Conservation (phyloP, 2,329 filamentous ascomycete species). For the Leptodontidium sp. region DNA sequence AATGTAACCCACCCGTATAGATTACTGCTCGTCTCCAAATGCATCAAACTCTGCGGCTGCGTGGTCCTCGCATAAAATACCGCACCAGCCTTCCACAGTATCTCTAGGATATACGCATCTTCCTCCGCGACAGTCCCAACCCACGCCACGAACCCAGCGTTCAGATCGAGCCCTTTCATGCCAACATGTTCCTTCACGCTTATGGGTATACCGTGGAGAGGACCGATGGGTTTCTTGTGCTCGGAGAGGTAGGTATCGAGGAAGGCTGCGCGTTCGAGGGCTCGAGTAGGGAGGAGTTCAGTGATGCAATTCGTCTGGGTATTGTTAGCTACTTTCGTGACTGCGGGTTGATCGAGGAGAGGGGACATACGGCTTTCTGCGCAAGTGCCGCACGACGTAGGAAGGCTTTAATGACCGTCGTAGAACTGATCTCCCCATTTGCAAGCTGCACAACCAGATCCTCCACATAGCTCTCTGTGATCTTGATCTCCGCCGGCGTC, state of each 20-base stretch:
- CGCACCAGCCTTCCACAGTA: slow-evolving; percentile 56
- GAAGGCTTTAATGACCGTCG: slow-evolving; percentile 60
- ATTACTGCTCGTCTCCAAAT: slow-evolving; percentile 59
- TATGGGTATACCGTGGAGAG: slow-evolving; percentile 57
- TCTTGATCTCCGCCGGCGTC: slow-evolving; percentile 54
- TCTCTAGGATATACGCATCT: slow-evolving; percentile 57
- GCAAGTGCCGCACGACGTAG: slow-evolving; percentile 62
- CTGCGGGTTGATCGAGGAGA: neutral
- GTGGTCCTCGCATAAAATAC: slow-evolving; percentile 62
- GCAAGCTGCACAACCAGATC: slow-evolving; percentile 57
- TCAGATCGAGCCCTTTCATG: slow-evolving; percentile 57
- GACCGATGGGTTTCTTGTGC: slow-evolving; percentile 46
- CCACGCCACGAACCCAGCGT: slow-evolving; percentile 59
- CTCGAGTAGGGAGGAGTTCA: slow-evolving; percentile 50
- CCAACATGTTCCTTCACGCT: slow-evolving; percentile 61
- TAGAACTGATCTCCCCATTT: slow-evolving; percentile 52
- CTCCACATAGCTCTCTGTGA: slow-evolving; percentile 57
- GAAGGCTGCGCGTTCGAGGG: slow-evolving; percentile 45
- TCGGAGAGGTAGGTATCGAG: slow-evolving; percentile 48
- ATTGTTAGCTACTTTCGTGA: slow-evolving; percentile 1
- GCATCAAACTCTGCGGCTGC: slow-evolving; percentile 62
- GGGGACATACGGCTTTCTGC: slow-evolving; percentile 52
- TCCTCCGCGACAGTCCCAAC: slow-evolving; percentile 54
- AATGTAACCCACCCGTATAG: slow-evolving; percentile 51
- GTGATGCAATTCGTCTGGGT: slow-evolving; percentile 56